These are phyloP conservation scores for Neurospora sublineolata DNA, from an alignment of 495 filamentous ascomycete species.

Conservation along the genomic window DNA sequence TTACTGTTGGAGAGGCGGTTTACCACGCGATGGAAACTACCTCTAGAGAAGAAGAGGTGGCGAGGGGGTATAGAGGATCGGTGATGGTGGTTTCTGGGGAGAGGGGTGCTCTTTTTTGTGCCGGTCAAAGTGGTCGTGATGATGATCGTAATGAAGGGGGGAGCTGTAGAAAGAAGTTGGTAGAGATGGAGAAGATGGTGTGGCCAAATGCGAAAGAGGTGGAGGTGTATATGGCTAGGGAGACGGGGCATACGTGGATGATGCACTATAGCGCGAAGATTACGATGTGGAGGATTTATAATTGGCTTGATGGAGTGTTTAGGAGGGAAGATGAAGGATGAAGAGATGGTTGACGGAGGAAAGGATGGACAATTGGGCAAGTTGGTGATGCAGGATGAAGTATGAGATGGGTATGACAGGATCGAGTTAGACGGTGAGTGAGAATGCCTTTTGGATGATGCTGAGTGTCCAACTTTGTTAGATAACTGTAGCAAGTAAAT, in stretches of 20 bases:
- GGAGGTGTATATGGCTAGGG: background rate
- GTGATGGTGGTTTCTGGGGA: background rate
- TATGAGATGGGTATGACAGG: background rate
- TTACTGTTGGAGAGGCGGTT: background rate
- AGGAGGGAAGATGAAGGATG: background rate
- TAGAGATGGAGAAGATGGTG: background rate
- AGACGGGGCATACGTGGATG: background rate
- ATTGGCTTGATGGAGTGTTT: background rate
- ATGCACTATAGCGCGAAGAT: background rate
- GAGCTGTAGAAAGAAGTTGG: background rate
- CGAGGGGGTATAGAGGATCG: background rate
- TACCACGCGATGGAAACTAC: background rate
- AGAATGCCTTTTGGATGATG: background rate
- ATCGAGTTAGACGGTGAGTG: background rate
- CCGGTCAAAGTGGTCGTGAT: background rate
- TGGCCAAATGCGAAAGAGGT: background rate
- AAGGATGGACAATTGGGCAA: background rate
- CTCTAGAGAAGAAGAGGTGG: background rate
- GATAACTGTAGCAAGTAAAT: too few relatives aligned
- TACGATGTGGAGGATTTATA: background rate
- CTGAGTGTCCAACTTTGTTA: background rate
- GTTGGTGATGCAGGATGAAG: background rate
- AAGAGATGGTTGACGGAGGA: background rate
- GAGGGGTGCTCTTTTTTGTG: background rate
- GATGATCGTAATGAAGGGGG: background rate